Evolutionary conservation across 257 asterid genomes (phyloP), one percentile per base, ranked within the genome.

Genomic region (Plectranthus barbatus): DNA sequence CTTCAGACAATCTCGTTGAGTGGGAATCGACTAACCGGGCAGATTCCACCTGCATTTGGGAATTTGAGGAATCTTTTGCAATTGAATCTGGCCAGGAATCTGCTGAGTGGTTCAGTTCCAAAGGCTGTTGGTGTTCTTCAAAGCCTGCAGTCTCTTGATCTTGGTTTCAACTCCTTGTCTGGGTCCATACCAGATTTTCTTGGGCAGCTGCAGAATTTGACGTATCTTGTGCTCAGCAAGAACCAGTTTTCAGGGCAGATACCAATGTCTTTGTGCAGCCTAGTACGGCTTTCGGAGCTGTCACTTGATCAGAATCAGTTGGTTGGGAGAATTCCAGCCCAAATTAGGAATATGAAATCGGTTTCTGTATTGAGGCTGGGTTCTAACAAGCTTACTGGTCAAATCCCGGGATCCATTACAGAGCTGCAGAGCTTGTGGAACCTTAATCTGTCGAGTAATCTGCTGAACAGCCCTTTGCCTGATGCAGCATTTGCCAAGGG

Each of bases 361-460:
- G 82, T 92, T 40, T 68, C 85, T 20, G 73, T 78, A 18, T 67
- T 92, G 56, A 82, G 83, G 39, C 58, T 92, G 77, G 78, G 87
- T 56, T 78, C 77, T 8, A 92, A 92, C 60, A 76, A 78, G 74
- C 78, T 92, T 19, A 77, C 81, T 2, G 97, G 97, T 51, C 84
- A 69, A 76, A 81, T 92, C 55, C 98, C 98, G 12, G 91, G 67
- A 36, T 73, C 98, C 40, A 72, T 89, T 59, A 68, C 95, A 9
- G 77, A 66, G 50, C 29, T 92, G 21, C 87, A 63, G 37, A 79
- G 33, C 68, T 66, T 92, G 39, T 92, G 98, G 98, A 82, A 80
- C 77, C 91, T 92, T 31, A 92, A 85, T 62, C 54, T 92, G 31
- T 85, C 97, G 0, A 78, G 91, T 63, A 92, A 92, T 79, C 50